Evolutionary conservation across 305 asterid species (phyloP).

Genomic region (Fraxinus albicans): DNA sequence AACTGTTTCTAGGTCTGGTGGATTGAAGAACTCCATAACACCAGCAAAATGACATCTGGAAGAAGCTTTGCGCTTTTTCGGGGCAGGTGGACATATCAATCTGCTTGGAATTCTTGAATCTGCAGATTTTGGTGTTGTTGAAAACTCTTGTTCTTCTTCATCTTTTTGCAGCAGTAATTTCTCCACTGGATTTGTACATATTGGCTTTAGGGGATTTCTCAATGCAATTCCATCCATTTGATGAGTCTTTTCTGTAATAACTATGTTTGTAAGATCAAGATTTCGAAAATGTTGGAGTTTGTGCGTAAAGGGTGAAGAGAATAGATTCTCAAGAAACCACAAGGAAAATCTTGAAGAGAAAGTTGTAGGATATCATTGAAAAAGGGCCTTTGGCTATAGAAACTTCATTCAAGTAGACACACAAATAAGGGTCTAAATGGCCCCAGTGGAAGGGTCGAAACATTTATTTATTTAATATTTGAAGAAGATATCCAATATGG

Average conservation of each 20-base stretch:
- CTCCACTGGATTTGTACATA: conserved; percentile 41
- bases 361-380: conserved; percentile 17
- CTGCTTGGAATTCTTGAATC: conserved; percentile 49
- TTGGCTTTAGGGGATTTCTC: conserved; percentile 43
- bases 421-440: not conserved
- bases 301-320: conserved; percentile 38
- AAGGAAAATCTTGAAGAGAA: conserved; percentile 31
- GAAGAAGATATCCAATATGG: not conserved
- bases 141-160: conserved; percentile 34
- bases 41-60: conserved; percentile 47
- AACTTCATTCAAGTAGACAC: conserved; percentile 16
- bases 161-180: conserved; percentile 8
- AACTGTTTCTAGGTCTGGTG: conserved; percentile 63
- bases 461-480: not conserved
- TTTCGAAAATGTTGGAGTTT: conserved; percentile 19
- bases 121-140: conserved; percentile 63
- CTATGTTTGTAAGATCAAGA: conserved; percentile 35
- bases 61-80: conserved; percentile 60
- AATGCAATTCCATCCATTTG: conserved; percentile 31
- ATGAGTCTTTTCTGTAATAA: conserved; percentile 33
- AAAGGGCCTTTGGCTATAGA: conserved; percentile 17
- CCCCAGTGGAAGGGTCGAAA: not conserved
- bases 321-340: conserved; percentile 50
- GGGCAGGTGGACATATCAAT: conserved; percentile 63
- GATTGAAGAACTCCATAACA: conserved; percentile 54